Conservation (phyloP, 352 stramenopile genomes). For the Globisporangium nodosum region DNA sequence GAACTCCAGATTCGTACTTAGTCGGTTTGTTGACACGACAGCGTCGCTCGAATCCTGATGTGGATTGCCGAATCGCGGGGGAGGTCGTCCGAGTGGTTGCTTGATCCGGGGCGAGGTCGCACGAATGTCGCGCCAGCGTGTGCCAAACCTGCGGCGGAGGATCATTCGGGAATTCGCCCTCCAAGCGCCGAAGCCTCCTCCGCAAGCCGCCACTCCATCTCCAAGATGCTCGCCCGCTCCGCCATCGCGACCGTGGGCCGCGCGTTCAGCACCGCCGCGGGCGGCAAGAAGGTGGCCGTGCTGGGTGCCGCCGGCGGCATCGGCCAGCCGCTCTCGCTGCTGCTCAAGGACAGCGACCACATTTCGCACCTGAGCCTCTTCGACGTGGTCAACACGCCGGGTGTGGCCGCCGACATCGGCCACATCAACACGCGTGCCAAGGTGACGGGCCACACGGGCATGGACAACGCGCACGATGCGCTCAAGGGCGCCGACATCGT, state of each 20-base stretch:
- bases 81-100: background rate
- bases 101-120: background rate
- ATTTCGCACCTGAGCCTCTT: conserved; percentile 97
- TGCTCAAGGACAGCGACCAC: conserved; percentile 96
- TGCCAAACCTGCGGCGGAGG: conserved; percentile 1
- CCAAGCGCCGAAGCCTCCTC: conserved; percentile 1
- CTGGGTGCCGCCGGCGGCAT: conserved; percentile 96
- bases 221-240: conserved; percentile 18
- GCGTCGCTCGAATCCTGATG: background rate
- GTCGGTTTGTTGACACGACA: background rate
- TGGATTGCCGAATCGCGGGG: background rate
- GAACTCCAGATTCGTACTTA: too few relatives aligned
- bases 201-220: too few relatives aligned
- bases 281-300: conserved; percentile 77
- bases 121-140: conserved; percentile 6
- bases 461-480: conserved; percentile 72
- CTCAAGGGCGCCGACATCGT: conserved; percentile 92
- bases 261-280: conserved; percentile 52
- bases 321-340: conserved; percentile 97
- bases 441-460: conserved; percentile 62
- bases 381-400: conserved; percentile 97
- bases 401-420: conserved; percentile 96
- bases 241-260: conserved; percentile 21
- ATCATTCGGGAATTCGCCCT: conserved; percentile 13
- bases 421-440: conserved; percentile 89